Evolutionary conservation across 2,329 filamentous ascomycete genomes (phyloP).

Genomic region (Aspergillus aculeatus): DNA sequence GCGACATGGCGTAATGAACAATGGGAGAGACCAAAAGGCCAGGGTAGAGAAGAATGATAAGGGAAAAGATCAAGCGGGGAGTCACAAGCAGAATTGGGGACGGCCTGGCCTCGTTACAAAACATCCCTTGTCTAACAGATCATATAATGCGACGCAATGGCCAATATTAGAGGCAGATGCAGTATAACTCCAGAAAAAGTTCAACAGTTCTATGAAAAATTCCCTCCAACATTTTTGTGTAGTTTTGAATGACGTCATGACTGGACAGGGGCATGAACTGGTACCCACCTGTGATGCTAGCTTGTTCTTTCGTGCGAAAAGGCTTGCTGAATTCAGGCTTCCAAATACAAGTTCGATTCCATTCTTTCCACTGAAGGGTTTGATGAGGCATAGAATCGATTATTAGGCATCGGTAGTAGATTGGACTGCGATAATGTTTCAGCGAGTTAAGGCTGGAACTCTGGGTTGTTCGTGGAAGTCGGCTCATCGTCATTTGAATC

Average conservation of each 20-base stretch:
- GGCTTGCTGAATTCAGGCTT: neutral
- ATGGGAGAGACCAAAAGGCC: neutral
- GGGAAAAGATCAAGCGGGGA: neutral
- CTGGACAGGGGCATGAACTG: slow-evolving; percentile 12
- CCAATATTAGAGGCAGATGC: slow-evolving; percentile 8
- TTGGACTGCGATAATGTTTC: neutral
- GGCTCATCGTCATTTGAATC: slow-evolving; percentile 29
- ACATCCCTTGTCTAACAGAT: slow-evolving; percentile 12
- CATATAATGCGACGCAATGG: slow-evolving; percentile 14
- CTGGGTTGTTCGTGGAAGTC: slow-evolving; percentile 18
- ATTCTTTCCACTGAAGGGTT: neutral
- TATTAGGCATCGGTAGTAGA: neutral
- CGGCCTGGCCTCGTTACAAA: neutral
- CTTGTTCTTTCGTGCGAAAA: slow-evolving; percentile 11
- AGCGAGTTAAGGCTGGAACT: slow-evolving; percentile 19
- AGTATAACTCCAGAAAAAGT: slow-evolving; percentile 15
- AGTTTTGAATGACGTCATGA: slow-evolving; percentile 14
- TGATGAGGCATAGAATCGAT: too few species aligned
- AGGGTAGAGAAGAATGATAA: neutral
- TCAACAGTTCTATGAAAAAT: slow-evolving; percentile 26
- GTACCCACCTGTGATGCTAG: slow-evolving; percentile 12
- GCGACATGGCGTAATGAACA: neutral
- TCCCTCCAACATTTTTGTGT: slow-evolving; percentile 14
- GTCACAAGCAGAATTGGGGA: neutral
- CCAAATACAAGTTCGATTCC: neutral